Evolutionary conservation across 352 stramenopile species (phyloP), one percentile per base, ranked within the genome.

Genomic region (Globisporangium nagaii): DNA sequence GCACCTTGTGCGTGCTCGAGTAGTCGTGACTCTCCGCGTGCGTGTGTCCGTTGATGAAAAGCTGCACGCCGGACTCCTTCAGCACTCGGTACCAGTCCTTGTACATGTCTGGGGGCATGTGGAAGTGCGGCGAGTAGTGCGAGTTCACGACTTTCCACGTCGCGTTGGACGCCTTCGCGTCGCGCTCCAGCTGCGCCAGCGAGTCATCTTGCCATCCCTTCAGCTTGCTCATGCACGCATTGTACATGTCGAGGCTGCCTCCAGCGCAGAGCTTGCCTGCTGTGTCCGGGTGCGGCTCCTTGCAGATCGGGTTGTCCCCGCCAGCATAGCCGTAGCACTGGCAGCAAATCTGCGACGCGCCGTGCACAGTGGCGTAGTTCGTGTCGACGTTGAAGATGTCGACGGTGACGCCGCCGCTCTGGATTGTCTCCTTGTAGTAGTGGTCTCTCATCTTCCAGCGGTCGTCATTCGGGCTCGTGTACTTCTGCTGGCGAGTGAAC

Each of bases 371-470:
- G 43, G 82, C 82, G 56, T 82, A 72, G 56, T 87, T 83, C 6
- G 66, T 82, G 51, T 87, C 75, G 24, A 90, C 74, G 34, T 88
- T 90, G 51, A 79, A 90, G 41, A 90, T 71, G 37, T 90, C 80
- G 6, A 88, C 75, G 0, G 69, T 75, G 19, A 88, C 68, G 1
- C 62, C 70, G 43, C 62, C 72, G 20, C 54, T 57, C 40, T 73
- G 61, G 41, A 85, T 67, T 0, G 67, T 67, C 50, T 86, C 64
- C 24, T 78, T 73, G 65, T 86, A 90, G 63, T 88, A 92, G 53
- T 90, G 79, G 53, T 73, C 78, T 34, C 72, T 70, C 19, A 92
- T 39, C 19, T 81, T 52, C 82, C 82, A 92, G 15, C 81, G 81
- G 47, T 90, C 68, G 53, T 79, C 66, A 60, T 90, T 90, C 4